Conservation (phyloP, 768 basidiomycete species). For the Auricularia sp. region DNA sequence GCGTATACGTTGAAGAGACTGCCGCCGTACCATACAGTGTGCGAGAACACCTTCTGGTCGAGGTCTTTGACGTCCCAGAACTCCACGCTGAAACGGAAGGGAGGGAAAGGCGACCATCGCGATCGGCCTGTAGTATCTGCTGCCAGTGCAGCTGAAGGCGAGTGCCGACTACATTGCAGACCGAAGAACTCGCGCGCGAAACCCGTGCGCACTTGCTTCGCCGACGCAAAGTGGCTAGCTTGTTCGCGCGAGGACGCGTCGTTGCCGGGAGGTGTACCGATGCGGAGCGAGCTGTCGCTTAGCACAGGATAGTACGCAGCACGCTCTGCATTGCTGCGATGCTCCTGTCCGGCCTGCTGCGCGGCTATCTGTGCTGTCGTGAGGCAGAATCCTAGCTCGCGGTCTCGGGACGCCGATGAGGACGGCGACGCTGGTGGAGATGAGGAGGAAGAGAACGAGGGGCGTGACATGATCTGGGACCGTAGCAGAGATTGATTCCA, state of each 20-base stretch:
- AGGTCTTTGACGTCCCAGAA: conserved; percentile 80
- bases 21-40: conserved; percentile 85
- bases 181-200: conserved; percentile 45
- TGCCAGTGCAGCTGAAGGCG: conserved; percentile 26
- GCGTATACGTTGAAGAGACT: conserved; percentile 83
- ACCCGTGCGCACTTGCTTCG: neutral
- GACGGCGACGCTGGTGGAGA: conserved; percentile 27
- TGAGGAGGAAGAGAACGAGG: conserved; percentile 12
- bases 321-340: neutral
- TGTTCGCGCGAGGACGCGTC: neutral
- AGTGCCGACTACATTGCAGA: conserved; percentile 36
- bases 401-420: conserved; percentile 23
- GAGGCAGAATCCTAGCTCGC: conserved; percentile 58
- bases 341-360: conserved; percentile 8
- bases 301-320: neutral
- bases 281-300: neutral
- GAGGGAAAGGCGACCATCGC: conserved; percentile 63
- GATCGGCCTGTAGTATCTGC: conserved; percentile 33
- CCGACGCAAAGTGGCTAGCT: neutral
- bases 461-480: conserved; percentile 40
- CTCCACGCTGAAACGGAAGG: conserved; percentile 78
- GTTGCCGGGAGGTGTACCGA: neutral
- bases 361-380: conserved; percentile 42
- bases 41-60: conserved; percentile 78
- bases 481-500: conserved; percentile 70